Evolutionary conservation across 352 stramenopile species (phyloP), one percentile per base, ranked within the genome.

Genomic region (Elongisporangium undulatum): DNA sequence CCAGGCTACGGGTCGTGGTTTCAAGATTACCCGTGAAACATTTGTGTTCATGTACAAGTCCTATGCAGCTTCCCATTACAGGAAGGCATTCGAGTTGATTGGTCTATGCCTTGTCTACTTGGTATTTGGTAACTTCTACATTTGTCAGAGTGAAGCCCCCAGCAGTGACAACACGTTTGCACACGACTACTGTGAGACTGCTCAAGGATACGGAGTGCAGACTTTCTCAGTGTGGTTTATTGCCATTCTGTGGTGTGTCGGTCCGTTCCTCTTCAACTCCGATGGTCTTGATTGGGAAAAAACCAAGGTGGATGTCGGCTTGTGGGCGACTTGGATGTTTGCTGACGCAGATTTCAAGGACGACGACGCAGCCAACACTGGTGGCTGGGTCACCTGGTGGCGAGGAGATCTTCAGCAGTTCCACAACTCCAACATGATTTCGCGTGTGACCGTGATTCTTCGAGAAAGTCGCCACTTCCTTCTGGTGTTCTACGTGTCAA

Each of bases 141-240:
- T 91, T 53, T 79, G 79, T 72, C 66, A 77, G 55, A 81, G 66
- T 10, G 75, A 81, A 58, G 74, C 73, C 3, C 66, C 74, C 13
- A 71, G 58, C 45, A 74, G 75, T 49, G 72, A 79, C 49, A 77
- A 88, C 48, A 77, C 62, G 3, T 84, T 91, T 50, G 77, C 71
- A 17, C 64, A 67, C 8, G 66, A 89, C 49, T 92, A 83, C 65
- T 80, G 74, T 71, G 61, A 82, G 15, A 89, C 80, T 20, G 58
- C 76, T n/a, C 82, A 92, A 59, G 74, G 75, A 55, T 92, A 83
- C 55, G 80, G 82, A 56, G 79, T 87, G 52, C 80, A 90, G 60
- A 90, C 82, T 55, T 92, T 92, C 64, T 82, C 82, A 4, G 74
- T 92, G 59, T 92, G 80, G 80, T 87, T 90, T 62, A 92, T 92